These are phyloP conservation scores for Capronia americana DNA, from an alignment of 2,329 filamentous ascomycete genomes.

Conservation along the genomic window DNA sequence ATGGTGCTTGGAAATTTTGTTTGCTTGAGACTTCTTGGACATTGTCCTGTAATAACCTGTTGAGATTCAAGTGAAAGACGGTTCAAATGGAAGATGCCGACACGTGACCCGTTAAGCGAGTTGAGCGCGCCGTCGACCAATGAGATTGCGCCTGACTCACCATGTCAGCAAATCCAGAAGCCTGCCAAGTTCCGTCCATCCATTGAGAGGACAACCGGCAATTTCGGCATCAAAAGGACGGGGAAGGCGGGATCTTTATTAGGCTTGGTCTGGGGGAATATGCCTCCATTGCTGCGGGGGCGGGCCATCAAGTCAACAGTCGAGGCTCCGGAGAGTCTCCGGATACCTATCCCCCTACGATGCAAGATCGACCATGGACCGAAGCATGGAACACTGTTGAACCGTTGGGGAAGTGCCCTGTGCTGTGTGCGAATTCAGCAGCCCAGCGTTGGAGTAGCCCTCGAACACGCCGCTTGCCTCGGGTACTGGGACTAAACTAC, in stretches of 20 bases:
- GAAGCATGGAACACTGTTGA: neutral
- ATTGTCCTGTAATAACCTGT: neutral
- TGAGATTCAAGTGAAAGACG: neutral
- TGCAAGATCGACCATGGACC: slow-evolving; percentile 1
- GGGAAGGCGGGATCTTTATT: neutral
- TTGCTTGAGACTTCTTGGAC: neutral
- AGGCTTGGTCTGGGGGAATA: slow-evolving; percentile 5
- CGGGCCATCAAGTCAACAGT: neutral
- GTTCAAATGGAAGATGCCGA: neutral
- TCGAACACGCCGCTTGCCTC: neutral
- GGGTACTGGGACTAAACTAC: neutral
- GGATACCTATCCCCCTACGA: neutral
- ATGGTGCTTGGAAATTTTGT: neutral
- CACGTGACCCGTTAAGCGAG: neutral
- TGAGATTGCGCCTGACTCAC: neutral
- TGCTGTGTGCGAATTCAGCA: neutral
- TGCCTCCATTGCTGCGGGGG: slow-evolving; percentile 2
- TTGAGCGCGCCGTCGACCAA: neutral
- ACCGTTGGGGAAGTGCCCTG: slow-evolving; percentile 6
- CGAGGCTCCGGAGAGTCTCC: slow-evolving; percentile 9
- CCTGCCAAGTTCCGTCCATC: neutral
- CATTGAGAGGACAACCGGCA: slow-evolving; percentile 2
- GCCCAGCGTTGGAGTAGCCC: slow-evolving; percentile 4
- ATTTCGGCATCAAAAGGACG: slow-evolving; percentile 7
- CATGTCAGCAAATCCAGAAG: neutral